A percentile compares a stretch with the other conserved stretches of the same genome.
Conservation (phyloP, 176 grass and related monocot species). For the Oropetium thomaeum region DNA sequence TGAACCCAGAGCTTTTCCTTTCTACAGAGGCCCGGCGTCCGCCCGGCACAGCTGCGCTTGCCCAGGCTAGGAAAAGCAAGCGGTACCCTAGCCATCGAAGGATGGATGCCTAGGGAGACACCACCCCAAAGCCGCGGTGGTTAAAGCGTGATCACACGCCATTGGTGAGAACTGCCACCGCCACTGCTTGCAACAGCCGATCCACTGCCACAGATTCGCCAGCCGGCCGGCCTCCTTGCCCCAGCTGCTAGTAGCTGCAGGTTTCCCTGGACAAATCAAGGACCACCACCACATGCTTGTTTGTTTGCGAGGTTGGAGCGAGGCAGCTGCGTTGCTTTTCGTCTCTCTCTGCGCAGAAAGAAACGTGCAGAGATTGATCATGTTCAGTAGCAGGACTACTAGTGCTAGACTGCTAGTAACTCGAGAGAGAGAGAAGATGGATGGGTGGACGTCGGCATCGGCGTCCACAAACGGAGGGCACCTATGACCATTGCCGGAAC, state of each 20-base stretch:
- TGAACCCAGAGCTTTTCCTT: background rate
- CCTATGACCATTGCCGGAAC: conserved; percentile 2
- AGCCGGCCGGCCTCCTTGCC: background rate
- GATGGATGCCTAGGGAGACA: background rate
- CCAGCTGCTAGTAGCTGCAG: no score
- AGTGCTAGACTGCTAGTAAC: background rate
- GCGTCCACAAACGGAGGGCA: background rate
- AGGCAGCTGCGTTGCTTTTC: background rate
- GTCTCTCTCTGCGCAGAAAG: background rate
- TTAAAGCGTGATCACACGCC: background rate
- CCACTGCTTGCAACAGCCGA: conserved; percentile 23
- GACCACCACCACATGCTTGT: conserved; percentile 35
- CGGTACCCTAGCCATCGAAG: background rate
- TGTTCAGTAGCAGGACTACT: background rate
- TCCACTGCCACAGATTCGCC: conserved; percentile 40
- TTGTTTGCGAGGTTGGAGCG: background rate
- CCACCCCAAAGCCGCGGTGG: background rate
- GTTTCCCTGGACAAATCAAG: conserved; percentile 12
- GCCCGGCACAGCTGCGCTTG: background rate
- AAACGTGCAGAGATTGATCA: background rate
- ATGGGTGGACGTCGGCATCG: no score
- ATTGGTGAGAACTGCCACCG: conserved; percentile 33
- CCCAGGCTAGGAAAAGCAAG: conserved; percentile 4
- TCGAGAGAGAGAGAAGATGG: no score
- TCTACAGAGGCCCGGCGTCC: background rate